phyloP scores from a whole-genome alignment of 345 rosid species.

The Carallia pectinifolia region DNA sequence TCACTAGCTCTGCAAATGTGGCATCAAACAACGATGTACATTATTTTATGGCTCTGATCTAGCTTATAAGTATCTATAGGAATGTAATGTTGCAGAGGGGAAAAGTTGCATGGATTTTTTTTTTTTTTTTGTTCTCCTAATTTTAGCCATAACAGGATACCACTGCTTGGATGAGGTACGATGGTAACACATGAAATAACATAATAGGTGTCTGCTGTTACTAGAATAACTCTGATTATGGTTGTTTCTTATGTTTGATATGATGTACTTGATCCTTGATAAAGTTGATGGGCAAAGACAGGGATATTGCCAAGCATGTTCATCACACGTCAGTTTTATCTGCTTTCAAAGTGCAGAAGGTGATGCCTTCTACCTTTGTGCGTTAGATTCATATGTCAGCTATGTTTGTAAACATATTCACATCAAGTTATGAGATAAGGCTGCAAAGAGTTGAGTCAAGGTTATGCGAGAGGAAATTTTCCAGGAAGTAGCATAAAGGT shows the following conservation, averaged over 20 bases:
- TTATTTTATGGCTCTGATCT: too few species aligned
- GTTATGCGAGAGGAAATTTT: slow-evolving; percentile 91
- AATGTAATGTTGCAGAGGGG: too few species aligned
- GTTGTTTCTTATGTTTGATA: slow-evolving; percentile 69
- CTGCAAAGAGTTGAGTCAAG: slow-evolving; percentile 70
- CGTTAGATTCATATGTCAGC: slow-evolving; percentile 71
- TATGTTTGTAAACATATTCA: slow-evolving; percentile 83
- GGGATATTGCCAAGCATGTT: slow-evolving; percentile 90
- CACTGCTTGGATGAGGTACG: too few species aligned
- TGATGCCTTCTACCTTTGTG: slow-evolving; percentile 61
- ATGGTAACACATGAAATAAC: too few species aligned
- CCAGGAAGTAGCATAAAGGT: slow-evolving; percentile 96
- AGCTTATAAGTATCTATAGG: too few species aligned
- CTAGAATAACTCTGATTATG: slow-evolving; percentile 3
- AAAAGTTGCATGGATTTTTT: too few species aligned
- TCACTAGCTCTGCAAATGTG: too few species aligned
- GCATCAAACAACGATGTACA: too few species aligned
- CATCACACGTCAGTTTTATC: slow-evolving; percentile 14
- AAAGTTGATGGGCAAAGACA: slow-evolving; percentile 90
- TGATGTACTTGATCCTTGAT: slow-evolving; percentile 92
- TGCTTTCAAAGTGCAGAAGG: slow-evolving; percentile 63
- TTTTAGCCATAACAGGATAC: too few species aligned
- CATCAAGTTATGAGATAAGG: slow-evolving; percentile 82
- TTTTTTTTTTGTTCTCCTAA: too few species aligned
- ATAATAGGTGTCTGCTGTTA: not conserved